These are phyloP conservation scores for Fusarium paranaense DNA, from an alignment of 2,329 filamentous ascomycete species.

Conservation along the genomic window DNA sequence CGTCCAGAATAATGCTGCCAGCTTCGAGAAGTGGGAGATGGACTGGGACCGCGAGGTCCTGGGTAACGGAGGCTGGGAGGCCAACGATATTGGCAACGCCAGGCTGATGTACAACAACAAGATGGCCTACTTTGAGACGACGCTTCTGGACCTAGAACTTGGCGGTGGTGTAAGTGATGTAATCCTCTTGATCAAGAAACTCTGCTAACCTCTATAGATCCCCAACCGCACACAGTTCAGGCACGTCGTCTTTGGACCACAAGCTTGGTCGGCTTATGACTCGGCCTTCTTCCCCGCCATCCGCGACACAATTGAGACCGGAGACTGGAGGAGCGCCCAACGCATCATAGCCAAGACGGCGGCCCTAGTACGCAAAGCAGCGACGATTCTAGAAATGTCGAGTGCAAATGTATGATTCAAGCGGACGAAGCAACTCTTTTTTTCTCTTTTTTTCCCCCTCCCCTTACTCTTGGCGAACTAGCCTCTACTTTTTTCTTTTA, in stretches of 20 bases:
- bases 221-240: constrained; percentile 93
- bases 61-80: constrained; percentile 80
- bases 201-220: constrained; percentile 62
- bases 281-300: constrained; percentile 73
- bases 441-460: constrained; percentile 13
- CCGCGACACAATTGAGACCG: constrained; percentile 78
- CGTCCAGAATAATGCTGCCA: constrained; percentile 61
- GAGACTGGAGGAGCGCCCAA: constrained; percentile 77
- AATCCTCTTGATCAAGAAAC: not conserved
- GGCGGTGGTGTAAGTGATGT: constrained; percentile 77
- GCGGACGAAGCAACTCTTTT: constrained; percentile 20
- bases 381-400: constrained; percentile 48
- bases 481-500: constrained; percentile 32
- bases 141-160: constrained; percentile 80
- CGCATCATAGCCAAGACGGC: constrained; percentile 78
- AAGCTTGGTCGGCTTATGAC: constrained; percentile 71
- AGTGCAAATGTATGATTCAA: constrained; percentile 34
- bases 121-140: constrained; percentile 84
- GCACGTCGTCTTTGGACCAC: constrained; percentile 89
- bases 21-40: constrained; percentile 81
- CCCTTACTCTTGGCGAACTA: constrained; percentile 23
- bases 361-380: constrained; percentile 72
- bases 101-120: constrained; percentile 82
- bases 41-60: constrained; percentile 81
- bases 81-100: constrained; percentile 71